Evolutionary conservation across 2,329 filamentous ascomycete genomes (phyloP).

Genomic region (Ophiostoma populinum): DNA sequence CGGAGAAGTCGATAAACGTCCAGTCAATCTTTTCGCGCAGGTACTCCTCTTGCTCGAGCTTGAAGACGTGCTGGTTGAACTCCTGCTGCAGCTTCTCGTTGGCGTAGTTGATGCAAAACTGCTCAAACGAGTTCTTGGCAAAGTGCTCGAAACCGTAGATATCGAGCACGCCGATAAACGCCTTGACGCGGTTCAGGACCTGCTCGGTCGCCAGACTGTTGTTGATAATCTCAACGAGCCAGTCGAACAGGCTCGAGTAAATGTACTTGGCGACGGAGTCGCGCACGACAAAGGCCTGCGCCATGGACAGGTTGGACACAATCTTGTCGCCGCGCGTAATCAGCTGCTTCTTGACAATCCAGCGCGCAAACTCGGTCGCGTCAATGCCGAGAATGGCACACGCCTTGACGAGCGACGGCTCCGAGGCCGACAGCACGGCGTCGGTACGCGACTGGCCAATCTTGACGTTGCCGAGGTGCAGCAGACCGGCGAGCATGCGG

Average conservation of each 20-base stretch:
- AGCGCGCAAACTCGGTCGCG: constrained; percentile 74
- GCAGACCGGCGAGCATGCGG: constrained; percentile 70
- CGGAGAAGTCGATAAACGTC: constrained; percentile 98
- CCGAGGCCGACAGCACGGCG: constrained; percentile 61
- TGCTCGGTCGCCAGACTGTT: constrained; percentile 74
- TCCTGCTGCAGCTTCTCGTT: constrained; percentile 99
- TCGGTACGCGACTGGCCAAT: constrained; percentile 83
- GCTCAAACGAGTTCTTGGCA: constrained; percentile 98
- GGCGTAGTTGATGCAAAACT: constrained; percentile 99
- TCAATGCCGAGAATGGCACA: constrained; percentile 79
- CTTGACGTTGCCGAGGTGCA: constrained; percentile 93
- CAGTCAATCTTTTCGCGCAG: constrained; percentile 92
- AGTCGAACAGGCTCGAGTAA: constrained; percentile 96
- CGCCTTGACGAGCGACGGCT: constrained; percentile 68
- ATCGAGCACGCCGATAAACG: constrained; percentile 96
- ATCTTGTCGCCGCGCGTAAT: constrained; percentile 96
- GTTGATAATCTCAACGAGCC: constrained; percentile 97
- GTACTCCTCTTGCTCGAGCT: constrained; percentile 96
- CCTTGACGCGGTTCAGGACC: constrained; percentile 62
- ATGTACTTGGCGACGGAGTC: constrained; percentile 98
- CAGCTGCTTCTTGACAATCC: constrained; percentile 98
- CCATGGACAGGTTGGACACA: constrained; percentile 81
- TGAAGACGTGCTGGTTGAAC: constrained; percentile 99
- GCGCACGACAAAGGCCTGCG: constrained; percentile 83
- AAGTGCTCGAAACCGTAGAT: constrained; percentile 99